A percentile compares a stretch with the other conserved stretches of the same genome.
Conservation (phyloP, 1,284 basidiomycete species). For the Xerocomus amazonicus region DNA sequence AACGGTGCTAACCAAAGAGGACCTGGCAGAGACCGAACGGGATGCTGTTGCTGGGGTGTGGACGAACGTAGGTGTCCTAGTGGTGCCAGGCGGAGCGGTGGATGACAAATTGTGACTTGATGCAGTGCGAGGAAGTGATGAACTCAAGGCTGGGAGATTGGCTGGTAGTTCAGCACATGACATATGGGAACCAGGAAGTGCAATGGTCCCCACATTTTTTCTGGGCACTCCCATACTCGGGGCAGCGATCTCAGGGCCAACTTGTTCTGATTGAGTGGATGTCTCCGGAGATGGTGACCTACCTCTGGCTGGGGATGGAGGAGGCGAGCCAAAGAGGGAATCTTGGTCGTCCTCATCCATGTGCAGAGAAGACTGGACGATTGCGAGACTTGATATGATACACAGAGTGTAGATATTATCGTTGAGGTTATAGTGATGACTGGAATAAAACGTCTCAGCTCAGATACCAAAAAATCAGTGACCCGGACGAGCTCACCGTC, state of each 20-base stretch:
- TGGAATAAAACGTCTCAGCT: conserved; percentile 1
- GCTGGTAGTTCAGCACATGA: conserved; percentile 77
- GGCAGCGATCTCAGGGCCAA: conserved; percentile 6
- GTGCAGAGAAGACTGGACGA: conserved; percentile 13
- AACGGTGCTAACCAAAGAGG: conserved; percentile 4
- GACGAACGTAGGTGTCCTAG: neutral
- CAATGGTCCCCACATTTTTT: conserved; percentile 92
- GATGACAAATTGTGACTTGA: conserved; percentile 11
- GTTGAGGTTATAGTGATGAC: neutral
- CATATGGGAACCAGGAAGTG: conserved; percentile 86
- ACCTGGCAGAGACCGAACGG: conserved; percentile 8
- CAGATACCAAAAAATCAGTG: neutral
- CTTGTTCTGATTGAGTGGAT: conserved; percentile 32
- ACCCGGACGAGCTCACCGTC: conserved; percentile 9
- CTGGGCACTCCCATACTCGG: conserved; percentile 35
- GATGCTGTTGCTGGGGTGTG: conserved; percentile 9
- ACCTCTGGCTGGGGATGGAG: conserved; percentile 67
- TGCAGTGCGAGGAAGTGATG: conserved; percentile 25
- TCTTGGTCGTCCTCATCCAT: conserved; percentile 46
- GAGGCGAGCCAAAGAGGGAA: conserved; percentile 79
- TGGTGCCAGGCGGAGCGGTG: neutral
- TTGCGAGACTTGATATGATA: conserved; percentile 17
- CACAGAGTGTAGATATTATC: conserved; percentile 5
- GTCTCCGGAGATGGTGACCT: conserved; percentile 66
- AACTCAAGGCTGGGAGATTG: conserved; percentile 58